Evolutionary conservation across 768 basidiomycete species (phyloP), one percentile per base, ranked within the genome.

Genomic region (Obba rivulosa): DNA sequence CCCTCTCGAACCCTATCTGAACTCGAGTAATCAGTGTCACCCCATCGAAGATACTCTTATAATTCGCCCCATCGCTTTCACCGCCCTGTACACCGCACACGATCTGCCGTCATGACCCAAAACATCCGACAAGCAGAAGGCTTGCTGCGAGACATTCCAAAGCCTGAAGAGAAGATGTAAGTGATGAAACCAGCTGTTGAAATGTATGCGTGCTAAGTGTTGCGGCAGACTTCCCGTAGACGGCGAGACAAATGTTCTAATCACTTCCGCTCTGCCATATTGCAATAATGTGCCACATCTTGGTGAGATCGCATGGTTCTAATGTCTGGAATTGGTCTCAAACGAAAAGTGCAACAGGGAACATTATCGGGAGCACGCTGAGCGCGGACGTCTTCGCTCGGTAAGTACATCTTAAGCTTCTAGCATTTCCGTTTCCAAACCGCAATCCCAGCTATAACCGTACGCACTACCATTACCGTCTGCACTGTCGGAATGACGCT

Each of bases 221-320:
- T 38, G 45, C 46, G 20, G 48, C 45, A 86, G 84, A 42, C 65
- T 85, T 36, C 96, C 96, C 10, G 84, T 85, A 65, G 77, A 83
- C 39, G 95, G 94, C 40, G 85, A 93, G 67, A 74, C 75, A 47
- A 99, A 98, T 62, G 72, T 94, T 37, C 73, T 99, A 23, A 84
- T 99, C 57, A 97, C 96, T 10, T 96, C 92, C 54, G 94, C 96
- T 34, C 70, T 99, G 48, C 96, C 96, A 1, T 93, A 93, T 62
- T 92, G 92, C 66, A 97, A 97, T 66, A 97, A 97, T 60, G 94
- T 96, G 10, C 93, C 95, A 21, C 93, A 97, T 75, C 79, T 96
- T 38, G 93, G 94, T 82, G 62, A 57, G 77, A 51, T 38, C 52
- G 18, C 17, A 24, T 13, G 25, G 48, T 44, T 57, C 49, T 51